Base-by-base conservation (phyloP, 768 basidiomycete species). In the Plicaturopsis crispa region DNA sequence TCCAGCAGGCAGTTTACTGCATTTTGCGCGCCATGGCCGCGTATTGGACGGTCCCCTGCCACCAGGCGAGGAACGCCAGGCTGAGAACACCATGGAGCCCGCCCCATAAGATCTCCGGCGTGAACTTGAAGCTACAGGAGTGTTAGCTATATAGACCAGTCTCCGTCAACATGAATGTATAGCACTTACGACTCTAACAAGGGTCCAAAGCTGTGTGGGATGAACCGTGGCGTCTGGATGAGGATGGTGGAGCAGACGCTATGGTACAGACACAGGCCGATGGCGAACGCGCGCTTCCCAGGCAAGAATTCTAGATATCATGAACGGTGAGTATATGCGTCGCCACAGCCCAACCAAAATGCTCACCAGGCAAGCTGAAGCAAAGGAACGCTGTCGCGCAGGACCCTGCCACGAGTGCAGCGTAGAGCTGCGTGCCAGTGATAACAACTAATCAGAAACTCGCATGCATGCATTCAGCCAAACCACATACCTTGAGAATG, bases 281-380 rank as follows among this genome's bases (percentile, higher is more conserved):
- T 78, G 2, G 83, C 88, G 6, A 90, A 57, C 0, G 84, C 88
- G 12, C 88, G 77, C 63, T 91, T 91, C 8, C 86, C 86, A 0
- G 87, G 88, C 3, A 90, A 62, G 57, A 84, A 88, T 48, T 90
- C 87, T 85, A 44, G 13, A 8, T 26, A 13, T 28, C 26, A n/a
- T n/a, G n/a, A n/a, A n/a, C n/a, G 10, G 14, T 28, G 8, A 28
- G 8, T 28, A 28, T 28, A 8, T 28, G 26, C 14, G n/a, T 14
- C 26, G 14, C 26, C 26, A 28, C 8, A 28, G 8, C 26, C 26
- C 10, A 41, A 37, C 21, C 24, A 35, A 34, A 33, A 26, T 5
- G 5, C 73, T 24, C 32, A 80, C 86, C 86, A 48, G 87, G 88
- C 10, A 91, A 70, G 4, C 70, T 55, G 50, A 68, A 88, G 40